Base-by-base conservation (phyloP, 768 basidiomycete species). In the Dioszegia crocea region DNA sequence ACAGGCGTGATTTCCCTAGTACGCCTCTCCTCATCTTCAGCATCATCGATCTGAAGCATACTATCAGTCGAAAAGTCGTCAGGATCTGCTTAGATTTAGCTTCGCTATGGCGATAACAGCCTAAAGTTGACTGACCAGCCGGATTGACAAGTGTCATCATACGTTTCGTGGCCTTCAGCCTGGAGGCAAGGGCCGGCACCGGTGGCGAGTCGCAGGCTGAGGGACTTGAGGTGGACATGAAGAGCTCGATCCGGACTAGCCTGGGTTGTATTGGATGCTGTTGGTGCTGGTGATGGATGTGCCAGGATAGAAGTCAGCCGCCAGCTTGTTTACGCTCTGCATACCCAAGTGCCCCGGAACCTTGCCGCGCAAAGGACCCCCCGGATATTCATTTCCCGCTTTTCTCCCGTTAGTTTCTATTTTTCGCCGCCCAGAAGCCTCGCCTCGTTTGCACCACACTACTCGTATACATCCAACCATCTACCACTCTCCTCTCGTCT, bases 81-180 rank as follows among this genome's bases (percentile, higher is more conserved):
- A 23, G 63, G 60, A 38, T 61, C 63, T 65, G 31, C 19, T 21
- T 12, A 36, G 26, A 55, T 29, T 49, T 14, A 56, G 33, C 33
- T n/a, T 21, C 16, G 6, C 45, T n/a, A 19, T 9, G 21, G 5
- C n/a, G n/a, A n/a, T 8, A 14, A 47, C 4, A 41, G 47, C 33
- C 14, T 23, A 46, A 62, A 1, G 40, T 30, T 26, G 36, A 60
- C 67, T 55, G 45, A 70, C 71, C 68, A 11, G 71, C 65, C 4
- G 65, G 68, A 38, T 69, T 66, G 52, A 67, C 65, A 17, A 70
- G 51, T 23, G 67, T 68, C 55, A 73, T 59, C 5, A 67, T 58
- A 29, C 65, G 49, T 30, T 59, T 61, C 51, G 65, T 64, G 9
- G 51, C 49, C 19, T 50, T 50, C 2, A 50, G 36, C 24, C 23